A percentile compares a stretch with the other conserved stretches of the same genome.
phyloP scores from a whole-genome alignment of 192 early-diverging fungal species.

The Pilobolus umbonatus region DNA sequence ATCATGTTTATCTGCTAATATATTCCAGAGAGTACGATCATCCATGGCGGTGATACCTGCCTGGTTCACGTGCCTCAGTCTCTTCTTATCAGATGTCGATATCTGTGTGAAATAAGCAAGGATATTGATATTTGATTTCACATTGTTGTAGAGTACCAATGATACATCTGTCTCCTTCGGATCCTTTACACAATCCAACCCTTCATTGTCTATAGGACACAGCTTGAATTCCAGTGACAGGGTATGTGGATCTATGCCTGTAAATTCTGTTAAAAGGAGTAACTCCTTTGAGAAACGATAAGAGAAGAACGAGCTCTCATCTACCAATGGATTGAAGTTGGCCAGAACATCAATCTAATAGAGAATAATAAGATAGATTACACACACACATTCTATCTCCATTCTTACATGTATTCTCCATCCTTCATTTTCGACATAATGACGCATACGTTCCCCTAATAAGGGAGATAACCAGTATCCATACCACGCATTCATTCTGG shows the following conservation, averaged over 20 bases:
- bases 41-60: slow-evolving; percentile 7
- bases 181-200: not conserved
- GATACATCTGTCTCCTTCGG: not conserved
- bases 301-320: not conserved
- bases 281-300: slow-evolving; percentile 1
- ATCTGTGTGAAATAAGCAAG: slow-evolving; percentile 7
- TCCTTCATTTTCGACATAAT: not conserved
- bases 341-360: slow-evolving; percentile 7
- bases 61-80: slow-evolving; percentile 8
- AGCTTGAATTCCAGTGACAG: slow-evolving; percentile 8
- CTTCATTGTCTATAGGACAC: not conserved
- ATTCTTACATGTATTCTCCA: slow-evolving; percentile 13
- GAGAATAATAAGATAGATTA: not conserved
- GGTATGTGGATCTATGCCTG: not conserved
- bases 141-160: not conserved
- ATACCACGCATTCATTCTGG: slow-evolving; percentile 2
- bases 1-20: not conserved
- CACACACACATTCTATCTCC: not conserved
- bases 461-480: not conserved
- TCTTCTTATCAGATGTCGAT: not conserved
- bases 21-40: not conserved
- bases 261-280: not conserved
- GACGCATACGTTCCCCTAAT: not conserved
- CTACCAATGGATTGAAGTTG: not conserved
- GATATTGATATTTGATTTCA: not conserved